Base-by-base conservation (phyloP, 2,329 filamentous ascomycete species). In the Neofusicoccum ribis region DNA sequence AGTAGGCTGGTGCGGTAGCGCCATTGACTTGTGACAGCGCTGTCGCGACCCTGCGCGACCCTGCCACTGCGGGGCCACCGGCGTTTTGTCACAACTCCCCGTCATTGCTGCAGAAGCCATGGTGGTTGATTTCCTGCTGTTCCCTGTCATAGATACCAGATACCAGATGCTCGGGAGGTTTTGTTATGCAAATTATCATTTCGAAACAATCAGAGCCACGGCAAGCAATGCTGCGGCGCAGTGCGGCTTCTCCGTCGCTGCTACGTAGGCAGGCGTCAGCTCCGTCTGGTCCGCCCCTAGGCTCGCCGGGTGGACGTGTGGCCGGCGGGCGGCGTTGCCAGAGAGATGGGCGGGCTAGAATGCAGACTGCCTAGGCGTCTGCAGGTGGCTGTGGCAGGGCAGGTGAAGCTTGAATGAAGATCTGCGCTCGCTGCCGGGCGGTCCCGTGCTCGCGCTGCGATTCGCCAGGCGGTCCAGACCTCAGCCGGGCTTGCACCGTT, bases 371-470 rank as follows among this genome's bases (percentile, higher is more conserved):
- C 41, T 59, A 46, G 39, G 17, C n/a, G 27, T 7, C 27, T 31
- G 27, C 27, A 31, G 27, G 5, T 15, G 54, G 23, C 54, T n/a
- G 51, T 27, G 39, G 52, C 27, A 17, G 20, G 37, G 7, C 23
- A 20, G 27, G 27, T 47, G 56, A 47, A 44, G 54, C 54, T 44
- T 59, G 56, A 60, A 46, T 47, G 56, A 47, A 34, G 56, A 47
- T 60, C 56, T 20, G 41, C 56, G 56, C 41, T 44, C 41, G 23
- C 52, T 43, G 52, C 52, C 52, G 56, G 56, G 43, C 43, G 56
- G 41, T 47, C 56, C 56, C 56, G 56, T 47, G 31, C 43, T 41
- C 9, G 44, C 12, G 11, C n/a, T 60, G 41, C 56, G 56, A 60
- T 60, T 60, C 43, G 56, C n/a, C 43, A 27, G 5, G 3, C 8